Base-by-base conservation (phyloP, 2,329 filamentous ascomycete genomes). In the Fusarium cicatricum region DNA sequence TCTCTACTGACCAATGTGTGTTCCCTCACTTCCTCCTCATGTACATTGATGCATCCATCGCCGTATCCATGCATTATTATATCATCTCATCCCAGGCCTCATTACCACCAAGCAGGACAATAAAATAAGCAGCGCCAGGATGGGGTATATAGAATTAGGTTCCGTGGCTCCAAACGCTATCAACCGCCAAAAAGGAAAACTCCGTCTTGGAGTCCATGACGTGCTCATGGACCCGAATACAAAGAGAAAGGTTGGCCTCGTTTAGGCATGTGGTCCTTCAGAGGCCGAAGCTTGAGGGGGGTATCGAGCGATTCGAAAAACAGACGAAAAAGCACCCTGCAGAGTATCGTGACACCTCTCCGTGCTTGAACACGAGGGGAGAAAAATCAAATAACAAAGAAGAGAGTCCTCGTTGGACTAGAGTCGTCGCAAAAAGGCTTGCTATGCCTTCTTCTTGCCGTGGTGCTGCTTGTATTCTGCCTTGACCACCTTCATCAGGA, bases 401-500 rank as follows among this genome's bases (percentile, higher is more conserved):
- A 55, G 61, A 61, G 44, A 57, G 61, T 59, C 60, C 55, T 47
- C 47, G 41, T 38, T 58, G 41, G 45, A 63, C 60, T 36, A 41
- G 19, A 52, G 47, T 63, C 55, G 59, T 60, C 65, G 64, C 56
- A 72, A 62, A 52, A 68, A 69, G 59, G 64, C 69, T 58, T 60
- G 66, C 71, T 75, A 75, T 21, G 65, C 63, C 66, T 67, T 75
- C 72, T 76, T 82, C 69, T 77, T 83, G 68, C 73, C 74, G 62
- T 82, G 77, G 60, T 85, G 82, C 43, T 79, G 75, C 78, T 90
- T 96, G 85, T 90, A 97, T 77, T 98, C 94, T 12, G 91, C 87
- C 70, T 89, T 89, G 21, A 92, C 88, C 54, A 97, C 91, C 68
- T 88, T 89, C 91, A 99, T 96, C 68, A 99, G 82, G 53, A 96